Evolutionary conservation across 805 yeast genomes (phyloP), one percentile per base, ranked within the genome.

Genomic region (Ogataea allantospora): DNA sequence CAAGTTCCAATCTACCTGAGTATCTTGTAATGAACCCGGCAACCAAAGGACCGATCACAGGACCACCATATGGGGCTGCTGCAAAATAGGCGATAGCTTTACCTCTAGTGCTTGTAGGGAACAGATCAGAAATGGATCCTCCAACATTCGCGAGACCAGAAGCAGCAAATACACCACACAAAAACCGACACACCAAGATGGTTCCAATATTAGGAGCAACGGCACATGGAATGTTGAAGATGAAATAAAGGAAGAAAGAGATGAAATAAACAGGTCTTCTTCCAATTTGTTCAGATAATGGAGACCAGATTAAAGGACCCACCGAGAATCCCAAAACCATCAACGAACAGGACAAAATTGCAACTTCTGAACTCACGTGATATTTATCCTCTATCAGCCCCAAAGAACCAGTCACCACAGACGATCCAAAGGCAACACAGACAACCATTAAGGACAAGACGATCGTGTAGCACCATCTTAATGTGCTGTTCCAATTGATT

Each of bases 1-100:
- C 75, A 25, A 86, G 59, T 30, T 81, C 88, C 55, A 78, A 71
- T 50, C 83, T 68, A 12, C 71, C 73, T n/a, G 91, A 73, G 43
- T 80, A 76, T 33, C 83, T 79, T 40, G 80, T 72, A 54, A 88
- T 80, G 68, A 88, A 88, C 26, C 96, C 96, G 54, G 87, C 84
- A 24, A 86, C 88, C 37, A 88, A 64, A 3, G 95, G 95, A 23
- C 96, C 96, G 32, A 88, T 63, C 25, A 86, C 95, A 1, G 96
- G 96, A 35, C 96, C 96, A 46, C 89, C 82, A 62, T 88, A 88
- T 2, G 96, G 96, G 42, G 93, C 88, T 54, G 87, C 88, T 9
- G 95, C 89, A 55, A 88, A 88, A 54, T 83, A 83, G 0, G 95
- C 95, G 63, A 88, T 87, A 27, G 95, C 95, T 54, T 80, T 74